phyloP scores from a whole-genome alignment of 1,284 basidiomycete species.

The Irpex sp. region DNA sequence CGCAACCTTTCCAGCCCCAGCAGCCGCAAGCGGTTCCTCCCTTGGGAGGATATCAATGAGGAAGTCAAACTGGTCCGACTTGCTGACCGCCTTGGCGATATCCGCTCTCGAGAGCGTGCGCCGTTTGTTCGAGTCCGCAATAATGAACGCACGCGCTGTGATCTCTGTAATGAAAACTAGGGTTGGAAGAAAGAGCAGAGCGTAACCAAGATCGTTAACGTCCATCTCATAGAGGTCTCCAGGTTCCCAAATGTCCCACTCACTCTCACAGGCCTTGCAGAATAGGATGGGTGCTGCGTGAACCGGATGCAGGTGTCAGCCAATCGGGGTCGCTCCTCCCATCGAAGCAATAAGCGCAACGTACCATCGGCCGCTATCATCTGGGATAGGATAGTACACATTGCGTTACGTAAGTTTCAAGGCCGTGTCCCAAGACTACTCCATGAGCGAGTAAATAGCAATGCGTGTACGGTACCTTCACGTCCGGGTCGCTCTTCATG shows the following conservation, averaged over 20 bases:
- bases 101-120: slow-evolving; percentile 88
- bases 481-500: slow-evolving; percentile 97
- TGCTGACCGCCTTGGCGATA: slow-evolving; percentile 85
- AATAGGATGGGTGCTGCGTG: slow-evolving; percentile 83
- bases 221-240: too few relatives aligned
- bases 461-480: slow-evolving; percentile 61
- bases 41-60: slow-evolving; percentile 89
- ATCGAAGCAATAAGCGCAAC: slow-evolving; percentile 17
- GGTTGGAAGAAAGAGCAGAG: not conserved
- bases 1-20: slow-evolving; percentile 22
- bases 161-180: slow-evolving; percentile 94
- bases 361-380: slow-evolving; percentile 94
- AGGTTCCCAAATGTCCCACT: slow-evolving; percentile 28
- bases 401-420: not conserved
- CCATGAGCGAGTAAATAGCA: slow-evolving; percentile 2
- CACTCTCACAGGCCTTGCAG: slow-evolving; percentile 95
- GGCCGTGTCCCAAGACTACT: not conserved
- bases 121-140: slow-evolving; percentile 90
- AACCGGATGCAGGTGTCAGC: slow-evolving; percentile 2
- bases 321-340: slow-evolving; percentile 10
- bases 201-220: too few relatives aligned
- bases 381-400: slow-evolving; percentile 35
- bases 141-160: slow-evolving; percentile 89
- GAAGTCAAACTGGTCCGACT: slow-evolving; percentile 92
- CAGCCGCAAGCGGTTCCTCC: slow-evolving; percentile 47